Conservation (phyloP, 106 monocot genomes). For the Posidonia australis region DNA sequence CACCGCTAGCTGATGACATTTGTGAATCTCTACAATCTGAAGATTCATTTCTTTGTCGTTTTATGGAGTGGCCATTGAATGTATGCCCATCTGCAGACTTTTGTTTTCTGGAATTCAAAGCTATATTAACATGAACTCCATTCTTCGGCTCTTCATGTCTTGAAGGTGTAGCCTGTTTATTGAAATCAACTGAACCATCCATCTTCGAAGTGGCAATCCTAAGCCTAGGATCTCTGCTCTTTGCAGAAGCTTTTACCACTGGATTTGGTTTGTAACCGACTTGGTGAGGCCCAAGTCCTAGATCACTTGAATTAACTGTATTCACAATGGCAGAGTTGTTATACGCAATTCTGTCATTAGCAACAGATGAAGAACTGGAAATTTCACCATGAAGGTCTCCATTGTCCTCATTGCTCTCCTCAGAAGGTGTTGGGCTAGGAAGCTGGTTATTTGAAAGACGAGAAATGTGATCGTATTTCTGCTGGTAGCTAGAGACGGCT, state of each 20-base stretch:
- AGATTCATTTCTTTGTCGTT: conserved; percentile 45
- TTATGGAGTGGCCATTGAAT: conserved; percentile 23
- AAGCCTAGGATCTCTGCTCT: conserved; percentile 84
- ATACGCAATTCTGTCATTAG: conserved; percentile 1
- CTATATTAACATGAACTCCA: conserved; percentile 8
- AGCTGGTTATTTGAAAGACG: conserved; percentile 38
- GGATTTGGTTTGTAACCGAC: conserved; percentile 10
- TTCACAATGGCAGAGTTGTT: conserved; percentile 4
- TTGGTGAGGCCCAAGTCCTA: conserved; percentile 11
- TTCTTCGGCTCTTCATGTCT: not conserved
- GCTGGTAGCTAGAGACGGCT: conserved; percentile 75
- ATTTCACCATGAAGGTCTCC: conserved; percentile 49
- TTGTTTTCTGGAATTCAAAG: conserved; percentile 42
- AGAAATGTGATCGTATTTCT: conserved; percentile 49
- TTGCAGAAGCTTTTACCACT: conserved; percentile 29
- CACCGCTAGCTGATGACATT: conserved; percentile 20
- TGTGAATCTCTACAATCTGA: conserved; percentile 12
- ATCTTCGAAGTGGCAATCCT: conserved; percentile 35
- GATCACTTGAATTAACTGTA: not conserved
- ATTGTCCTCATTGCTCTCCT: conserved; percentile 35
- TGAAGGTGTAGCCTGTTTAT: not conserved
- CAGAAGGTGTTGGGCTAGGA: conserved; percentile 95
- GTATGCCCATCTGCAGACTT: conserved; percentile 24
- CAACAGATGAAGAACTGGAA: conserved; percentile 40
- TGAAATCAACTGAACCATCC: conserved; percentile 7